Base-by-base conservation (phyloP, 768 basidiomycete species). In the Boletus sensibilis region DNA sequence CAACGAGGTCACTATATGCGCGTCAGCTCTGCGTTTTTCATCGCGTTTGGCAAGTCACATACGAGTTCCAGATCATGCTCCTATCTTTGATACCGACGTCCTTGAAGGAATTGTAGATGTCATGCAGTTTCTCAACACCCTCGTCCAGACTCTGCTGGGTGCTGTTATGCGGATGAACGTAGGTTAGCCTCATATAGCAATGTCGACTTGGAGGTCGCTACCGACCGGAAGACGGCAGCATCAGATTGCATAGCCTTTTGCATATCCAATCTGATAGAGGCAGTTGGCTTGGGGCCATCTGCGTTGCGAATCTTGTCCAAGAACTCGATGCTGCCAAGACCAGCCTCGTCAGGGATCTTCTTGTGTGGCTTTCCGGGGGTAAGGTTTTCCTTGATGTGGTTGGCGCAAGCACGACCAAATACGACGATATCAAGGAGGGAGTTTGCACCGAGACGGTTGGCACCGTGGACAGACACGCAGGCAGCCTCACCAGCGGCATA, bases 61-160 rank as follows among this genome's bases (percentile, higher is more conserved):
- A 96, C 94, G 93, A 92, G 78, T 98, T 98, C 97, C 96, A 99
- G 74, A 98, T 97, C 95, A 98, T 92, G 75, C 92, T 93, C 69
- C 97, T 83, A 74, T 98, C 97, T 79, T 97, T 94, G 79, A 97
- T 92, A 52, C 95, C 92, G 62, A 99, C 90, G 42, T 96, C 82
- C 63, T 88, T 81, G 74, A 86, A 98, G 68, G 83, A 92, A 69
- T 88, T 85, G 81, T 95, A 95, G 64, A 98, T 93, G 40, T 80
- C 78, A 54, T 79, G 81, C 66, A 99, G 79, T 78, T 93, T 94
- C 74, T 82, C 66, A 27, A 98, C 94, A 75, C 97, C 97, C 64
- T 96, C 87, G 64, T 98, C 96, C 58, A 99, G 79, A 50, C 86
- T 86, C 61, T 84, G 73, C 70, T 97, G 94, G 29, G 93, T 96